Evolutionary conservation across 2,329 filamentous ascomycete genomes (phyloP).

Genomic region (Trichothecium roseum): DNA sequence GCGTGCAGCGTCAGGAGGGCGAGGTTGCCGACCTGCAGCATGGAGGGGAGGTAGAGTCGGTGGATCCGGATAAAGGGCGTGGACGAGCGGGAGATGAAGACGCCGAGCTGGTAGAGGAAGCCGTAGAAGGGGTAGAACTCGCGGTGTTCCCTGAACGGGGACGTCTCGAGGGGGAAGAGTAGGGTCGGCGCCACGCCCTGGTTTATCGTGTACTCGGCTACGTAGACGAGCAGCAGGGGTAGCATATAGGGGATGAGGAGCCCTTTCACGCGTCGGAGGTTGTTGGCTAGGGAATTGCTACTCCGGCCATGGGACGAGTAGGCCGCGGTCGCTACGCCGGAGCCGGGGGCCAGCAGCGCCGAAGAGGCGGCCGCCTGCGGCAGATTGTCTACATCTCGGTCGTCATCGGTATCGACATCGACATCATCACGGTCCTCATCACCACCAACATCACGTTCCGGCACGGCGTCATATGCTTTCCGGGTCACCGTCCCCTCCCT

Average conservation of each 20-base stretch:
- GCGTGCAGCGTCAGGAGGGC: slow-evolving; percentile 64
- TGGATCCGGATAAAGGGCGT: slow-evolving; percentile 79
- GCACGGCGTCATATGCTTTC: slow-evolving; percentile 45
- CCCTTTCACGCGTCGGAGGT: slow-evolving; percentile 54
- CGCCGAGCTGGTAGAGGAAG: slow-evolving; percentile 88
- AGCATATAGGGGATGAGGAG: slow-evolving; percentile 80
- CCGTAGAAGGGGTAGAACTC: slow-evolving; percentile 93
- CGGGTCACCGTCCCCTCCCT: slow-evolving; percentile 26
- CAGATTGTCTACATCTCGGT: slow-evolving; percentile 9
- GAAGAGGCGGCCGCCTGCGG: slow-evolving; percentile 30
- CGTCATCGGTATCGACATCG: slow-evolving; percentile 8
- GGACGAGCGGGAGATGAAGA: slow-evolving; percentile 88
- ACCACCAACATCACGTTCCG: slow-evolving; percentile 28
- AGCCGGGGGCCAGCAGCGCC: slow-evolving; percentile 36
- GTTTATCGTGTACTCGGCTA: slow-evolving; percentile 96
- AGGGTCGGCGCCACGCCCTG: slow-evolving; percentile 86
- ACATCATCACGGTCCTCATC: slow-evolving; percentile 13
- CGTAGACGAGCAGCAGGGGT: slow-evolving; percentile 81
- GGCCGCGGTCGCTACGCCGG: slow-evolving; percentile 27
- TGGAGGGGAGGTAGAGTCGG: slow-evolving; percentile 68
- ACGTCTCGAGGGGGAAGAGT: slow-evolving; percentile 66
- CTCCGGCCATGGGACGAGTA: slow-evolving; percentile 21
- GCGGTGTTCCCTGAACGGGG: slow-evolving; percentile 72
- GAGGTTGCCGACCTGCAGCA: slow-evolving; percentile 76
- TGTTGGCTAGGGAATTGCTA: slow-evolving; percentile 27